Base-by-base conservation (phyloP, 768 basidiomycete genomes). In the Pulveroboletus sp. region DNA sequence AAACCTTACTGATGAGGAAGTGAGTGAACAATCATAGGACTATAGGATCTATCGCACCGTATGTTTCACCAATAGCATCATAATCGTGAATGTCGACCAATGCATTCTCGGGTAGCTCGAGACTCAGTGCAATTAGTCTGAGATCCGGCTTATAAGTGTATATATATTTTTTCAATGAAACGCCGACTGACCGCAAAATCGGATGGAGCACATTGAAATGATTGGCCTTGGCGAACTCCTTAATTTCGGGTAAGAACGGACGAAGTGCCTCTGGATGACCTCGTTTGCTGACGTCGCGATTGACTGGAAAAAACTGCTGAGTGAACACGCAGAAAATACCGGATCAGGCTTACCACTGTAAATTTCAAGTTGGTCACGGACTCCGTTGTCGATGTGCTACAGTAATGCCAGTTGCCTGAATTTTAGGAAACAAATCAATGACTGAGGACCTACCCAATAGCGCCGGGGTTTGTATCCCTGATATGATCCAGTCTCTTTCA, bases 381-480 rank as follows among this genome's bases (percentile, higher is more conserved):
- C 77, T 6, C 84, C 84, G 10, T 74, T 75, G 34, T 79, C 80
- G 38, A 85, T 77, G 41, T 80, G 78, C 84, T 86, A 45, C n/a
- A n/a, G n/a, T n/a, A 13, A 36, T 1, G 33, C 42, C 20, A n/a
- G 14, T 25, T 20, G n/a, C n/a, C 14, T 21, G 35, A 46, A 32
- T n/a, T 13, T 14, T n/a, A 14, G 34, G 36, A n/a, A 14, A 39
- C 16, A 13, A n/a, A 27, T n/a, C 29, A 11, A n/a, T 27, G 33
- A 40, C 7, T 3, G n/a, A 20, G 34, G 61, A 6, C 42, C 19
- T 47, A 78, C 77, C 76, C 75, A 80, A 49, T 77, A 77, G 40
- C 73, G 69, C 6, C 75, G 68, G 6, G 66, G 67, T 56, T 82
- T 82, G 55, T 81, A 82, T 2, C 79, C 79, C 52, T 77, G 73